Evolutionary conservation across 164 flowering plant genomes (phyloP).

Genomic region (Chimonanthus praecox): DNA sequence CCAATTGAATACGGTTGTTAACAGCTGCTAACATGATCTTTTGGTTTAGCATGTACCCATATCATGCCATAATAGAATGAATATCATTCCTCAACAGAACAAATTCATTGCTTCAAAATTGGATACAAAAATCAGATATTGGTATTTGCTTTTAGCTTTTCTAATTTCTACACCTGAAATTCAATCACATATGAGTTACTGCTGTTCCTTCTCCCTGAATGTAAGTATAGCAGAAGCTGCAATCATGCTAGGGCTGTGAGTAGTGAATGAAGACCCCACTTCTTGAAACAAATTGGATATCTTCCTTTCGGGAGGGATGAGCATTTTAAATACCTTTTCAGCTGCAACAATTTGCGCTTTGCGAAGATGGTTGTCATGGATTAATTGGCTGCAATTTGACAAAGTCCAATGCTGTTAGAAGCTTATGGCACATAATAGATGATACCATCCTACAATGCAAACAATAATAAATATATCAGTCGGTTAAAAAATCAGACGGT

Average conservation of each 20-base stretch:
- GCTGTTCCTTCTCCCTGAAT: conserved; percentile 17
- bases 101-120: neutral
- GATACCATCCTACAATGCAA: too few relatives aligned
- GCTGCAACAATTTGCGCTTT: conserved; percentile 57
- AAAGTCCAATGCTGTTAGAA: neutral
- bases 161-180: neutral
- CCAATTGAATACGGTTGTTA: neutral
- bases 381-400: conserved; percentile 46
- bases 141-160: neutral
- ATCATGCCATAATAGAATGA: neutral
- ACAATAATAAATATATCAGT: neutral
- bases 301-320: conserved; percentile 17
- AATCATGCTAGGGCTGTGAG: conserved; percentile 46
- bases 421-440: neutral
- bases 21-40: neutral
- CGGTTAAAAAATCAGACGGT: neutral
- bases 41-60: neutral
- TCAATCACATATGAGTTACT: neutral
- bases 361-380: conserved; percentile 34
- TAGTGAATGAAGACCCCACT: conserved; percentile 6
- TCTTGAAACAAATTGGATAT: conserved; percentile 7
- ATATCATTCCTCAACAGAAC: neutral
- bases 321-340: conserved; percentile 39
- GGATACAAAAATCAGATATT: neutral
- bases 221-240: conserved; percentile 60